phyloP scores from a whole-genome alignment of 2,329 filamentous ascomycete species.

The Ophiobolus disseminans region DNA sequence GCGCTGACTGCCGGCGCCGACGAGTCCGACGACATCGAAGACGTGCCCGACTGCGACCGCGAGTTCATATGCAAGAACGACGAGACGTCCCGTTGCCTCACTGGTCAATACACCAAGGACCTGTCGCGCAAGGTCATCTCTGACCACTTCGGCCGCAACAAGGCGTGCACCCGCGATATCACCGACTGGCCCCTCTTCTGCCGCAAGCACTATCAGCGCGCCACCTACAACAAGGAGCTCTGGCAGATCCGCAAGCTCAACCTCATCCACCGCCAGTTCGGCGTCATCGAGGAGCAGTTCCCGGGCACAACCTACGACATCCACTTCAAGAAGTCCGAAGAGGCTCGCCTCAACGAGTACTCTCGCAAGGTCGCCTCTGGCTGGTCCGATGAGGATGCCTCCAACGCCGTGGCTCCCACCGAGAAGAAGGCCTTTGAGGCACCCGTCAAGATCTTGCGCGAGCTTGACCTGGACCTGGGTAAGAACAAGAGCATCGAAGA shows the following conservation, averaged over 20 bases:
- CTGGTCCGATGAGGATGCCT: constrained; percentile 12
- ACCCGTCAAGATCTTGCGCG: constrained; percentile 42
- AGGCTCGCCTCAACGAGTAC: constrained; percentile 40
- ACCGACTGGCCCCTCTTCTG: constrained; percentile 46
- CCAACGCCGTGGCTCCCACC: constrained; percentile 15
- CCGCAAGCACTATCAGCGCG: constrained; percentile 52
- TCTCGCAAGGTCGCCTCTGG: constrained; percentile 30
- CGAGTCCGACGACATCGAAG: background rate
- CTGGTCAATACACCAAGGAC: constrained; percentile 42
- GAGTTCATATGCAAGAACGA: constrained; percentile 45
- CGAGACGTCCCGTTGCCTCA: constrained; percentile 36
- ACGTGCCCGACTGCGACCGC: constrained; percentile 20
- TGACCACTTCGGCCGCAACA: constrained; percentile 51
- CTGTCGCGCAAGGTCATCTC: constrained; percentile 50
- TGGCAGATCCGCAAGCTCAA: constrained; percentile 46
- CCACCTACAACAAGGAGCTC: constrained; percentile 44
- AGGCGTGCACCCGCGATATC: constrained; percentile 42
- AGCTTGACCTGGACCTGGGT: constrained; percentile 35
- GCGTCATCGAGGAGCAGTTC: constrained; percentile 37
- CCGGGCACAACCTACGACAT: constrained; percentile 43
- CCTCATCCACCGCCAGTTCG: constrained; percentile 44
- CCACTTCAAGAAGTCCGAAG: constrained; percentile 45
- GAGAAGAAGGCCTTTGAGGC: constrained; percentile 39
- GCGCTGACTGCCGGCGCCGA: too few relatives aligned
- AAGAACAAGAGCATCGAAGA: constrained; percentile 24